Evolutionary conservation across 106 monocot species (phyloP).

Genomic region (Dioscorea zingiberensis): DNA sequence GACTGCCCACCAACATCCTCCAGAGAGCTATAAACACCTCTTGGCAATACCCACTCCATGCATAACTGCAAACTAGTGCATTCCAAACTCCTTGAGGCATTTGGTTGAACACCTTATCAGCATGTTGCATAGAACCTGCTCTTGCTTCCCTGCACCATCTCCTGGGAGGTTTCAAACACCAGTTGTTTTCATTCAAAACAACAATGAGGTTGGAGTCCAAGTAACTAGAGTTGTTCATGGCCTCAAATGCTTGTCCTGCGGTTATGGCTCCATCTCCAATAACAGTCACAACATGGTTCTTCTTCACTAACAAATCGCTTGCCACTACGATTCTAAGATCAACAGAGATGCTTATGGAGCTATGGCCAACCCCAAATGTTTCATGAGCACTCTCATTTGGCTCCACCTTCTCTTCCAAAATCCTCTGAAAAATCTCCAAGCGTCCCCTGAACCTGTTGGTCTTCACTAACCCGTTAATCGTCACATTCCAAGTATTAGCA

Average conservation of each 20-base stretch:
- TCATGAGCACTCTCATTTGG: constrained; percentile 74
- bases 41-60: too few species aligned
- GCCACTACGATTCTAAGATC: constrained; percentile 87
- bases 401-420: constrained; percentile 16
- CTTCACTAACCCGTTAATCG: constrained; percentile 32
- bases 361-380: constrained; percentile 85
- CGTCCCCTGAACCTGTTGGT: constrained; percentile 8
- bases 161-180: too few species aligned
- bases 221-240: constrained; percentile 84
- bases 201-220: constrained; percentile 80
- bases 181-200: constrained; percentile 70
- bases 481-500: constrained; percentile 29
- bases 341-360: constrained; percentile 91
- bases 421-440: constrained; percentile 22
- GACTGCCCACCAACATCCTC: too few species aligned
- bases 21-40: too few species aligned
- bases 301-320: constrained; percentile 66
- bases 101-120: too few species aligned
- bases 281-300: constrained; percentile 79
- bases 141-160: too few species aligned
- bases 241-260: constrained; percentile 90
- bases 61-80: too few species aligned
- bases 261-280: constrained; percentile 96
- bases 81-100: too few species aligned
- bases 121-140: too few species aligned